phyloP scores from a whole-genome alignment of 2,329 filamentous ascomycete species.

The Talaromyces sp. region DNA sequence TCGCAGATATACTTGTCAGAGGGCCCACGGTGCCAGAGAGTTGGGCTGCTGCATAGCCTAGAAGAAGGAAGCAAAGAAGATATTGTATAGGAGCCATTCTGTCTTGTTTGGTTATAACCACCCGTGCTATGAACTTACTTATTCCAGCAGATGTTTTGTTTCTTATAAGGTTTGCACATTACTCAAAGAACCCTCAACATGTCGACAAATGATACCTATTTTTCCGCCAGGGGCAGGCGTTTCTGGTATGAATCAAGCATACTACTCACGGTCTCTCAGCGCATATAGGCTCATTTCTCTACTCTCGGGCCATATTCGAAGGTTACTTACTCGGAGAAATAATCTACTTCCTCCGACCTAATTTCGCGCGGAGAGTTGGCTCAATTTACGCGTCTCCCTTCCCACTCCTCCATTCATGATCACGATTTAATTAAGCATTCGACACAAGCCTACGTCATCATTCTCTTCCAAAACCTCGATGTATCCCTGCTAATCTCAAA shows the following conservation, averaged over 20 bases:
- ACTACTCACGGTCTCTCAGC: too few relatives aligned
- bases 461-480: background rate
- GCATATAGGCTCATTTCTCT: background rate
- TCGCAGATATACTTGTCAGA: slow-evolving; percentile 40
- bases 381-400: background rate
- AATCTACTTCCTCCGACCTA: background rate
- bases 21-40: slow-evolving; percentile 46
- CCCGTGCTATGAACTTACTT: background rate
- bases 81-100: background rate
- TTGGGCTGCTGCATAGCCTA: slow-evolving; percentile 28
- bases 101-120: background rate
- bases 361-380: background rate
- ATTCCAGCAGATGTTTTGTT: background rate
- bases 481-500: background rate
- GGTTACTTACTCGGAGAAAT: background rate
- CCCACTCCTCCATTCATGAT: background rate
- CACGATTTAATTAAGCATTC: background rate
- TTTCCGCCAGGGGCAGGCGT: background rate
- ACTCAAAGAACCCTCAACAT: background rate
- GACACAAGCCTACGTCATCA: background rate
- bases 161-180: background rate
- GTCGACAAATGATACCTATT: background rate
- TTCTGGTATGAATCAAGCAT: background rate
- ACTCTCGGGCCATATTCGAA: background rate
- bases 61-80: background rate